phyloP scores from a whole-genome alignment of 768 basidiomycete species.

The Postia placenta region DNA sequence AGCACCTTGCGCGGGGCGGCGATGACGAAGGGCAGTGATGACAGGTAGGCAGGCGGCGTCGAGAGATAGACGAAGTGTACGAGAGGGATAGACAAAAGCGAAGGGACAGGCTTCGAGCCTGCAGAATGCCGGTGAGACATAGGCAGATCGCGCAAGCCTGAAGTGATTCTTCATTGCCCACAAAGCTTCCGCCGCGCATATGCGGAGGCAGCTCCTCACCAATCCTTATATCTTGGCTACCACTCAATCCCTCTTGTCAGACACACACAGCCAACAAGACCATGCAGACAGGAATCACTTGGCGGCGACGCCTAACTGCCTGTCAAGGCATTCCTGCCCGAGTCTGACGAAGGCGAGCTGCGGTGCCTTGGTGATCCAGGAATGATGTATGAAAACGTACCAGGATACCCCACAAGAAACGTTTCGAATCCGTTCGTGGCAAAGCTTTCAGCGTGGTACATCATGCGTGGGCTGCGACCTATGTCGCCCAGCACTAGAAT shows the following conservation, averaged over 20 bases:
- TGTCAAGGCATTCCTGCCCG: too few species aligned
- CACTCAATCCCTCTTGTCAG: too few species aligned
- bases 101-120: conserved; percentile 77
- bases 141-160: background rate
- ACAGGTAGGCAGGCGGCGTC: conserved; percentile 51
- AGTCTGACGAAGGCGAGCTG: too few species aligned
- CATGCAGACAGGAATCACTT: too few species aligned
- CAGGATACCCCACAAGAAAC: conserved; percentile 79
- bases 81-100: conserved; percentile 59
- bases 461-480: conserved; percentile 94
- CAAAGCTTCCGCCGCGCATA: too few species aligned
- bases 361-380: background rate
- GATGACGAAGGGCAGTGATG: conserved; percentile 55
- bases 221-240: too few species aligned
- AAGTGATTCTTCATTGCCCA: too few species aligned
- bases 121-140: background rate
- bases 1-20: conserved; percentile 79
- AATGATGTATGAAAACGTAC: too few species aligned
- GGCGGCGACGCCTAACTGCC: too few species aligned
- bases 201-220: too few species aligned
- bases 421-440: conserved; percentile 74
- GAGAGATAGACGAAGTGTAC: conserved; percentile 65
- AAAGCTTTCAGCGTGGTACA: conserved; percentile 96
- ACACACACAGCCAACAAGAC: too few species aligned
- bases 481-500: conserved; percentile 94